Evolutionary conservation across 1,284 basidiomycete genomes (phyloP).

Genomic region (Xerocomus subilludens): DNA sequence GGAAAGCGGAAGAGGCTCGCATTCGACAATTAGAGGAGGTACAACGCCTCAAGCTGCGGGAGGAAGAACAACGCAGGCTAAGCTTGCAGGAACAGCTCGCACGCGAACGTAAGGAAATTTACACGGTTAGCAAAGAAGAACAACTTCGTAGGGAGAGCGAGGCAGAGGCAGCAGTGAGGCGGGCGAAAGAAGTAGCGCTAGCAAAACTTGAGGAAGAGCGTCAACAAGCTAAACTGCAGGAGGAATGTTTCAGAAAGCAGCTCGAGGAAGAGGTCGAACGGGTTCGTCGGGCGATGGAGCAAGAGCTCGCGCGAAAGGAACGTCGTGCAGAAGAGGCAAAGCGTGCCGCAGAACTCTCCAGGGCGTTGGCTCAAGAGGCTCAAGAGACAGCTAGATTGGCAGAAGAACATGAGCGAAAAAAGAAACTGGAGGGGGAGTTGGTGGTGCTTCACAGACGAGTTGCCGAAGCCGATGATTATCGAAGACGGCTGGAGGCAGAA

Average conservation of each 20-base stretch:
- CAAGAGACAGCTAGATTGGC: slow-evolving; percentile 50
- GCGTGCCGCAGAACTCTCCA: slow-evolving; percentile 48
- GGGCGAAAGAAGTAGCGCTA: slow-evolving; percentile 36
- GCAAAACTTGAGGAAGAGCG: slow-evolving; percentile 49
- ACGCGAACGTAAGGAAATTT: slow-evolving; percentile 41
- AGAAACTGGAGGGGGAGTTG: slow-evolving; percentile 45
- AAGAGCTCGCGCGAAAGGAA: slow-evolving; percentile 43
- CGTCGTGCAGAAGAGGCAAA: slow-evolving; percentile 43
- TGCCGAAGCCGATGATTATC: slow-evolving; percentile 47
- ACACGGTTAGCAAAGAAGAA: slow-evolving; percentile 33
- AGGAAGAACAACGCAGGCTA: slow-evolving; percentile 48
- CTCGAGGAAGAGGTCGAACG: slow-evolving; percentile 47
- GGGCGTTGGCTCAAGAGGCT: slow-evolving; percentile 43
- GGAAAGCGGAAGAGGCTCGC: slow-evolving; percentile 45
- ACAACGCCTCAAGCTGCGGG: slow-evolving; percentile 45
- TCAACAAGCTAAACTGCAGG: slow-evolving; percentile 42
- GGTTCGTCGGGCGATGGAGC: slow-evolving; percentile 44
- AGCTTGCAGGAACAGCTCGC: slow-evolving; percentile 48
- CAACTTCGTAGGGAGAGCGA: slow-evolving; percentile 39
- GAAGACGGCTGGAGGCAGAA: slow-evolving; percentile 48
- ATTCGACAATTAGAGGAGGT: slow-evolving; percentile 47
- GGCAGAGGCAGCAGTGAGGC: slow-evolving; percentile 34
- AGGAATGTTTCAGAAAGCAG: slow-evolving; percentile 41
- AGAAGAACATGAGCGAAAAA: slow-evolving; percentile 52
- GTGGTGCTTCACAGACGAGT: slow-evolving; percentile 46